Evolutionary conservation across 768 basidiomycete genomes (phyloP).

Genomic region (Lactarius vividus): DNA sequence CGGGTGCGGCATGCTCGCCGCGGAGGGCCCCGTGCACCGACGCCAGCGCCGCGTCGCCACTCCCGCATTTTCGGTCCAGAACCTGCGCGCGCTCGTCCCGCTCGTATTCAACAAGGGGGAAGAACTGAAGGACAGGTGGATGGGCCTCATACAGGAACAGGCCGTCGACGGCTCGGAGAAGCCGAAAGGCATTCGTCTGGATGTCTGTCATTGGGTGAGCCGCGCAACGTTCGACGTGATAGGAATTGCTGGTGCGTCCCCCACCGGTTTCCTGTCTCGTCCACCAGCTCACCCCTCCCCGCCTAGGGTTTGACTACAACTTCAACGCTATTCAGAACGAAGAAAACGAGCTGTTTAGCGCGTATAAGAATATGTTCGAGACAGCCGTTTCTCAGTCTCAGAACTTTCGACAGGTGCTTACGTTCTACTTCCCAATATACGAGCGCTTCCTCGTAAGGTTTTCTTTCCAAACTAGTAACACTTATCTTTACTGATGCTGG

Average conservation of each 20-base stretch:
- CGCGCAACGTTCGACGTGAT: constrained; percentile 89
- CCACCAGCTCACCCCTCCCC: neutral
- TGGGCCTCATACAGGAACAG: constrained; percentile 43
- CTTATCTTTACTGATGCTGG: neutral
- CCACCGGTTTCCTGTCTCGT: constrained; percentile 1
- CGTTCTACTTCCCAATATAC: constrained; percentile 58
- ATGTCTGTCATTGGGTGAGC: constrained; percentile 79
- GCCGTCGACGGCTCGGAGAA: constrained; percentile 26
- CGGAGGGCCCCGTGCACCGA: constrained; percentile 74
- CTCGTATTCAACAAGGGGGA: constrained; percentile 67
- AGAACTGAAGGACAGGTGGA: constrained; percentile 62
- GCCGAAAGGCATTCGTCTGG: constrained; percentile 44
- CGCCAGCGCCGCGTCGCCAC: constrained; percentile 76
- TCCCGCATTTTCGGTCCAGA: constrained; percentile 79
- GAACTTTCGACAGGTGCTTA: constrained; percentile 45
- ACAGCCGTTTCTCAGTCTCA: constrained; percentile 58
- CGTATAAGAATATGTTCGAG: constrained; percentile 85
- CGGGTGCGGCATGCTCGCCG: constrained; percentile 78
- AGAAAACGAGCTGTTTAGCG: constrained; percentile 70
- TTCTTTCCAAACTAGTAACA: neutral
- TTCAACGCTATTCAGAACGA: constrained; percentile 83
- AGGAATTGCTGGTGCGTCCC: constrained; percentile 68
- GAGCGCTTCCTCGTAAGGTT: constrained; percentile 54
- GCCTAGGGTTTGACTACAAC: constrained; percentile 76
- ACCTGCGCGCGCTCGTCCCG: constrained; percentile 67